These are phyloP conservation scores for Porcisia deanei DNA, from an alignment of 208 protist species.

Conservation along the genomic window DNA sequence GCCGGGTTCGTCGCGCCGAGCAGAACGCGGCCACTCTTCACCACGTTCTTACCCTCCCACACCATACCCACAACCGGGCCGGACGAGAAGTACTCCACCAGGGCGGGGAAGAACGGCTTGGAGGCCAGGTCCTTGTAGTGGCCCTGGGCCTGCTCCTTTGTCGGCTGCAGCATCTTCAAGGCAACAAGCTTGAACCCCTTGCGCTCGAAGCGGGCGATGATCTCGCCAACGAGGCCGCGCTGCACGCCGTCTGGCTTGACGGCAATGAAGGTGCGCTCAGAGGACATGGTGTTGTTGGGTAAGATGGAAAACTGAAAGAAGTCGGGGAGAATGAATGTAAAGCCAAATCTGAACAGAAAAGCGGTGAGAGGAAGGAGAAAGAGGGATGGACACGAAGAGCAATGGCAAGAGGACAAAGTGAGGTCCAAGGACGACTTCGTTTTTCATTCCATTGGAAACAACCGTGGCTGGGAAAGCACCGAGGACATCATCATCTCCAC, in stretches of 20 bases:
- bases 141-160: slow-evolving; percentile 79
- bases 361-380: background rate
- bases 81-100: slow-evolving; percentile 95
- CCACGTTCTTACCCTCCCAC: slow-evolving; percentile 96
- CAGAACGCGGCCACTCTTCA: slow-evolving; percentile 93
- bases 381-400: slow-evolving; percentile 4
- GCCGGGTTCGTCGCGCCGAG: slow-evolving; percentile 96
- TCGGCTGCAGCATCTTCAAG: slow-evolving; percentile 92
- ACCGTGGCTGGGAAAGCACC: background rate
- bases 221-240: slow-evolving; percentile 93
- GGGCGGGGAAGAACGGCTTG: slow-evolving; percentile 94
- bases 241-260: slow-evolving; percentile 96
- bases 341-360: background rate
- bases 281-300: slow-evolving; percentile 41
- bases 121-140: slow-evolving; percentile 90
- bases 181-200: slow-evolving; percentile 96
- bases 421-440: background rate
- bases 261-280: slow-evolving; percentile 96
- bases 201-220: slow-evolving; percentile 95
- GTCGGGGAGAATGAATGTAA: too few relatives aligned
- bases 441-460: background rate
- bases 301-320: background rate
- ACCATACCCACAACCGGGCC: slow-evolving; percentile 98
- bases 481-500: background rate
- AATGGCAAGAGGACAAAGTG: background rate